Evolutionary conservation across 768 basidiomycete genomes (phyloP), one percentile per base, ranked within the genome.

Genomic region (Leccinum subgranulosum): DNA sequence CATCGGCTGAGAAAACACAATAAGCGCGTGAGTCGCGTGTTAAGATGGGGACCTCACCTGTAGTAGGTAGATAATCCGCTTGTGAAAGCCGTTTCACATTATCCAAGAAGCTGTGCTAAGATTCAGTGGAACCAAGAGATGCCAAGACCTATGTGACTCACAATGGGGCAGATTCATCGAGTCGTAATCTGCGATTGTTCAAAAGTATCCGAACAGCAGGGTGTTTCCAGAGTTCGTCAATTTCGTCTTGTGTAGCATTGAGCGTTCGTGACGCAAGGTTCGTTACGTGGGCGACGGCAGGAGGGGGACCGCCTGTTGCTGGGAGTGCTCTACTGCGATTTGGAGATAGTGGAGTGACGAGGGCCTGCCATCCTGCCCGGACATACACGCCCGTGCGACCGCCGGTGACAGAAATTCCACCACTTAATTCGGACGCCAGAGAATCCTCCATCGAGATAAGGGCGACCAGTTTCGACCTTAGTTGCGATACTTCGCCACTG

Each of bases 101-200:
- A 55, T 82, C 77, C 57, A 93, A 67, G 71, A 92, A 93, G 71
- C 90, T 92, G 57, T 6, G 27, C 45, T 6, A 55, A 33, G 39
- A 43, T 28, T 61, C 25, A 63, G 57, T 39, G 34, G 28, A 58
- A 56, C 4, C 10, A 14, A n/a, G 28, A 31, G 28, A 23, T 5
- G 36, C 9, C 11, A 27, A 45, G 34, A 49, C 43, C 1, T 21
- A 6, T 73, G 11, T 21, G 49, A 60, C 87, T 67, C 68, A 92
- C 90, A 87, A 91, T 27, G 84, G 74, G 3, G 86, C 87, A 11
- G 86, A 88, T 66, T 93, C 90, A 56, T 91, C 87, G 6, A 92
- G 76, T 55, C 81, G 79, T 60, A 92, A 74, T 66, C 82, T 84
- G 53, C 84, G 80, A 31, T 77, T 70, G 49, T 81, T 74, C 50